Conservation (phyloP, 768 basidiomycete genomes). For the Lanmaoa pseudosensibilis region DNA sequence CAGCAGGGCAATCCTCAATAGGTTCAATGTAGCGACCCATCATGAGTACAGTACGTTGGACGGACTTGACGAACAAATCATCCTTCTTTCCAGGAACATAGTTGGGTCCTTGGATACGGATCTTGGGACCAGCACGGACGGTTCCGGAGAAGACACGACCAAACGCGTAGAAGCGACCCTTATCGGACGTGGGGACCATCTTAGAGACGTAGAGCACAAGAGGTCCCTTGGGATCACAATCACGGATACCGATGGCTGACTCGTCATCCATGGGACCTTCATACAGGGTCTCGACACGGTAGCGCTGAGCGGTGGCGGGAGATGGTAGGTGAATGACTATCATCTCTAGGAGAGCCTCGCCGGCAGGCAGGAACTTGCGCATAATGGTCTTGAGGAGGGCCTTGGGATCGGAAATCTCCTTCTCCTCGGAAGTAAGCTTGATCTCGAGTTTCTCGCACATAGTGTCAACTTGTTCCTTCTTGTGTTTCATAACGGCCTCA, state of each 20-base stretch:
- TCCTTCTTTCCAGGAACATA: slow-evolving; percentile 99
- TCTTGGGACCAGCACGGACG: slow-evolving; percentile 94
- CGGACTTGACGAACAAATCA: slow-evolving; percentile 94
- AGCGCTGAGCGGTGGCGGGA: slow-evolving; percentile 93
- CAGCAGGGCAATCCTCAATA: slow-evolving; percentile 98
- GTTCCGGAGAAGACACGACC: slow-evolving; percentile 99
- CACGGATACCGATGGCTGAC: slow-evolving; percentile 96
- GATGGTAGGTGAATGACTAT: slow-evolving; percentile 99
- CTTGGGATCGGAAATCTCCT: slow-evolving; percentile 87
- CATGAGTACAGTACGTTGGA: slow-evolving; percentile 99
- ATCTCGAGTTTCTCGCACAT: slow-evolving; percentile 98
- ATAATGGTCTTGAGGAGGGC: slow-evolving; percentile 94
- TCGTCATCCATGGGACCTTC: slow-evolving; percentile 99
- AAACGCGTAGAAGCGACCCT: slow-evolving; percentile 99
- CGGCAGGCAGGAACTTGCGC: slow-evolving; percentile 99
- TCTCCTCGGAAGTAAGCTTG: slow-evolving; percentile 84
- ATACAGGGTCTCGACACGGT: slow-evolving; percentile 99
- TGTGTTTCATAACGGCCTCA: slow-evolving; percentile 98
- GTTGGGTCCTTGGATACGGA: slow-evolving; percentile 99
- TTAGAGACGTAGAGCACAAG: slow-evolving; percentile 98
- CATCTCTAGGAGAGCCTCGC: slow-evolving; percentile 99
- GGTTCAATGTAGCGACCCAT: slow-evolving; percentile 99
- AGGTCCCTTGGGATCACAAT: slow-evolving; percentile 95
- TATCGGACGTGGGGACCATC: slow-evolving; percentile 99
- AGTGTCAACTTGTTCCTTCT: slow-evolving; percentile 79